phyloP scores from a whole-genome alignment of 2,329 filamentous ascomycete genomes.

The Diplocarpon rosae region DNA sequence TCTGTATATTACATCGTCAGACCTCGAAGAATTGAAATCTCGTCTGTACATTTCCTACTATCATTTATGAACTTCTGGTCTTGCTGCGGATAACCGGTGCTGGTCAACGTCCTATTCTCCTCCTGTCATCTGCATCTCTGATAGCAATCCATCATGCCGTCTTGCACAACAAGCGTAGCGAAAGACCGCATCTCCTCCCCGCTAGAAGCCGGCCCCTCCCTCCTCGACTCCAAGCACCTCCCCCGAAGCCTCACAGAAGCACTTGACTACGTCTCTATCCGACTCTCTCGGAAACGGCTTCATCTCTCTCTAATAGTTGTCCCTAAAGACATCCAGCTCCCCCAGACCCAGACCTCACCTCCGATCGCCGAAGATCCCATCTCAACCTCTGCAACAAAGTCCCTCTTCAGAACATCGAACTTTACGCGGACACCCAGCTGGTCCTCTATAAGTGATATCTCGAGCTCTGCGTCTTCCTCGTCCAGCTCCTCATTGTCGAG shows the following conservation, averaged over 20 bases:
- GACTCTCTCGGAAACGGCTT: constrained; percentile 43
- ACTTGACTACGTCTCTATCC: constrained; percentile 46
- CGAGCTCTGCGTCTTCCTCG: constrained; percentile 9
- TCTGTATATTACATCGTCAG: neutral
- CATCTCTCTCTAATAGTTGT: constrained; percentile 48
- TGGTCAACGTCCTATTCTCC: neutral
- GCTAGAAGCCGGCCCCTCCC: constrained; percentile 49
- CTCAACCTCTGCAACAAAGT: constrained; percentile 12
- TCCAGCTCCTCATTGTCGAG: constrained; percentile 12
- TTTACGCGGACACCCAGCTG: constrained; percentile 9
- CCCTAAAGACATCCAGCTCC: constrained; percentile 44
- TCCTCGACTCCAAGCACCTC: constrained; percentile 47
- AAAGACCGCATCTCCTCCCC: constrained; percentile 51
- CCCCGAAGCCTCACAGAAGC: constrained; percentile 42
- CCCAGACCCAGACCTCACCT: constrained; percentile 22
- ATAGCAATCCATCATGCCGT: neutral
- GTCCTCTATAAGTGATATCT: constrained; percentile 4
- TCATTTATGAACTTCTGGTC: neutral
- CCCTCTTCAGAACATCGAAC: constrained; percentile 12
- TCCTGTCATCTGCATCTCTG: neutral
- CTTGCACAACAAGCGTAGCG: constrained; percentile 13
- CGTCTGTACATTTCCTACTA: constrained; percentile 2
- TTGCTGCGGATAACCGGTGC: neutral
- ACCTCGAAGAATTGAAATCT: constrained; percentile 1
- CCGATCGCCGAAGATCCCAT: constrained; percentile 6